Conservation (phyloP, 495 filamentous ascomycete genomes). For the Trichocladium uniseriatum region DNA sequence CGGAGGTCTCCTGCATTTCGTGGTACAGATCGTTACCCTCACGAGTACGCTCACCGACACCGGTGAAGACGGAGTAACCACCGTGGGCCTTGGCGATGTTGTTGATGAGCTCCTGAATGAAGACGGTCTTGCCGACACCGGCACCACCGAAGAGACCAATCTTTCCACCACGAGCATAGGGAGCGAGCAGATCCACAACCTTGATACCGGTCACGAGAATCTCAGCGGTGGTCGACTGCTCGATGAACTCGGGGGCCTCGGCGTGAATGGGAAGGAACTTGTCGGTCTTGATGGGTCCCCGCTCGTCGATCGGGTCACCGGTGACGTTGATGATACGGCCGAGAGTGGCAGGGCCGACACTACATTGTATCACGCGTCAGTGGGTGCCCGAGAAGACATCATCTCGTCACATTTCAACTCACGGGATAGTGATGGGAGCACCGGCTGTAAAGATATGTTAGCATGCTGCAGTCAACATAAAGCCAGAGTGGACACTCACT, state of each 20-base stretch:
- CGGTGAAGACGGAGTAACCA: conserved; percentile 99
- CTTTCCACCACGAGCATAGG: conserved; percentile 99
- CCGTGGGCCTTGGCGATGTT: conserved; percentile 99
- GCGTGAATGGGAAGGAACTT: conserved; percentile 87
- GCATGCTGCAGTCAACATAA: background rate
- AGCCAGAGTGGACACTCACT: conserved; percentile 26
- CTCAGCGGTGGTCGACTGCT: conserved; percentile 92
- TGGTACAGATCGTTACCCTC: conserved; percentile 99
- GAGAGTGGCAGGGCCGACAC: conserved; percentile 83
- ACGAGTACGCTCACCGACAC: conserved; percentile 99
- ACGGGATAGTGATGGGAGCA: conserved; percentile 87
- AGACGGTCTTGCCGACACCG: conserved; percentile 99
- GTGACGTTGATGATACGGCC: conserved; percentile 99
- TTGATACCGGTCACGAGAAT: conserved; percentile 99
- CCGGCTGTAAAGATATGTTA: conserved; percentile 44
- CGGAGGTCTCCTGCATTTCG: conserved; percentile 99
- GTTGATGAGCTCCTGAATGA: conserved; percentile 99
- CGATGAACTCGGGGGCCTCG: conserved; percentile 80
- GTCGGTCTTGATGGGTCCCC: conserved; percentile 88
- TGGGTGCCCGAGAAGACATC: background rate
- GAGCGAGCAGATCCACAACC: conserved; percentile 96
- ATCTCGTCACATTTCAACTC: conserved; percentile 6
- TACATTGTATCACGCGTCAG: conserved; percentile 13
- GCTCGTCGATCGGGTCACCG: conserved; percentile 99
- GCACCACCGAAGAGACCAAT: conserved; percentile 99